Evolutionary conservation across 2,329 filamentous ascomycete species (phyloP).

Genomic region (Colletotrichum sp.): DNA sequence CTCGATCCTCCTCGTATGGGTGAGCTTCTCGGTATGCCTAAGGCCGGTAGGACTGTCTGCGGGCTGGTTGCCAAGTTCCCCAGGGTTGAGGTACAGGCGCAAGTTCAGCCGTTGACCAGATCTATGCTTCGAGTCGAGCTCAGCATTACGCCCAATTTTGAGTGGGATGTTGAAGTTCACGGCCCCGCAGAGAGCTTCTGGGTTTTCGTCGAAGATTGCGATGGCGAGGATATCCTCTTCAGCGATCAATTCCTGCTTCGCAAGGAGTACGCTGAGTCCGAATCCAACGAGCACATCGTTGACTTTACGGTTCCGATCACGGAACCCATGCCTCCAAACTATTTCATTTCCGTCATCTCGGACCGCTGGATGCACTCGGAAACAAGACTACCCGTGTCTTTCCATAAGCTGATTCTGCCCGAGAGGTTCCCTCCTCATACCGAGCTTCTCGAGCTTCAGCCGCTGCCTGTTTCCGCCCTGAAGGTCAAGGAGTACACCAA

Average conservation of each 20-base stretch:
- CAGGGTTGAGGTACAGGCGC: conserved; percentile 88
- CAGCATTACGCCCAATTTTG: conserved; percentile 91
- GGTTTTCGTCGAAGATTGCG: conserved; percentile 96
- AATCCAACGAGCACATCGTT: conserved; percentile 91
- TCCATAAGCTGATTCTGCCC: conserved; percentile 92
- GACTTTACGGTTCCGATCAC: conserved; percentile 97
- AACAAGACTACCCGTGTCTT: conserved; percentile 89
- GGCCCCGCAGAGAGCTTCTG: conserved; percentile 92
- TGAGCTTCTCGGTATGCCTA: conserved; percentile 89
- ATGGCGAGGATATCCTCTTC: conserved; percentile 94
- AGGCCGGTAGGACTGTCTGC: conserved; percentile 85
- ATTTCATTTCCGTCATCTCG: conserved; percentile 94
- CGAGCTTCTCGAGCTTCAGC: conserved; percentile 88
- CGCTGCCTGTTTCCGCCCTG: conserved; percentile 84
- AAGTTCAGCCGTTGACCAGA: conserved; percentile 92
- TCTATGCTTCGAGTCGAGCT: conserved; percentile 92
- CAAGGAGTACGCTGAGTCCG: conserved; percentile 83
- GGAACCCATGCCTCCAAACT: conserved; percentile 98
- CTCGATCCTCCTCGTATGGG: conserved; percentile 96
- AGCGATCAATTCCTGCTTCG: conserved; percentile 93
- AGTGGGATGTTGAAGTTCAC: conserved; percentile 92
- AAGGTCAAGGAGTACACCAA: conserved; percentile 84
- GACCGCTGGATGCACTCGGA: conserved; percentile 99
- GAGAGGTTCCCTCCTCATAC: conserved; percentile 97
- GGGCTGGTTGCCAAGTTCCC: conserved; percentile 91